These are phyloP conservation scores for Arthrocladium fulminans DNA, from an alignment of 2,329 filamentous ascomycete species.

Conservation along the genomic window DNA sequence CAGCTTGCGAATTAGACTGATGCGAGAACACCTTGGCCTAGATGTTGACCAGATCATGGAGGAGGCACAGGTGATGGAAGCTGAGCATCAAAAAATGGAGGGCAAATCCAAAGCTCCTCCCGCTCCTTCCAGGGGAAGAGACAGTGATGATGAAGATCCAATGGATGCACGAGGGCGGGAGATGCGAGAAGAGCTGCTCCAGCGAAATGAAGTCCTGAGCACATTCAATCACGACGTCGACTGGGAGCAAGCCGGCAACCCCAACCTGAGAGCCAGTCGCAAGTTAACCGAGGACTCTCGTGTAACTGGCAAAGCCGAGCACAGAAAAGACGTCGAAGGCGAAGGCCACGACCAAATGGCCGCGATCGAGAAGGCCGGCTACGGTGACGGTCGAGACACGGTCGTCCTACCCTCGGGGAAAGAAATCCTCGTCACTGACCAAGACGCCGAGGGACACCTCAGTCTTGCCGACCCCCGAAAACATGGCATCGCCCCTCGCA, in stretches of 20 bases:
- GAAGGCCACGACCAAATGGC: constrained; percentile 70
- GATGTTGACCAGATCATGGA: constrained; percentile 88
- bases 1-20: constrained; percentile 81
- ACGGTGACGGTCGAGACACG: constrained; percentile 61
- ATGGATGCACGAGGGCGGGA: constrained; percentile 24
- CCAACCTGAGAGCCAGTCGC: constrained; percentile 46
- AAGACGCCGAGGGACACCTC: constrained; percentile 56
- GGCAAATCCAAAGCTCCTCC: not conserved
- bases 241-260: constrained; percentile 50
- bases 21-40: constrained; percentile 93
- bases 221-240: constrained; percentile 72
- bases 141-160: constrained; percentile 14
- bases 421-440: constrained; percentile 61
- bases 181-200: constrained; percentile 44
- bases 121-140: not conserved
- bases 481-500: constrained; percentile 29
- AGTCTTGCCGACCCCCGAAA: constrained; percentile 46
- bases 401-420: constrained; percentile 53
- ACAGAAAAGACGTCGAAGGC: constrained; percentile 69
- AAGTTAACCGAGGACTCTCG: constrained; percentile 49
- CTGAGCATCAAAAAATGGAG: constrained; percentile 43
- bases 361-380: constrained; percentile 50
- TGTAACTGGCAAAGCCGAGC: constrained; percentile 52
- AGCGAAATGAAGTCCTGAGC: constrained; percentile 46
- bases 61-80: constrained; percentile 61